Evolutionary conservation across 2,329 filamentous ascomycete species (phyloP), one percentile per base, ranked within the genome.

Genomic region (Aschersonia sp.): DNA sequence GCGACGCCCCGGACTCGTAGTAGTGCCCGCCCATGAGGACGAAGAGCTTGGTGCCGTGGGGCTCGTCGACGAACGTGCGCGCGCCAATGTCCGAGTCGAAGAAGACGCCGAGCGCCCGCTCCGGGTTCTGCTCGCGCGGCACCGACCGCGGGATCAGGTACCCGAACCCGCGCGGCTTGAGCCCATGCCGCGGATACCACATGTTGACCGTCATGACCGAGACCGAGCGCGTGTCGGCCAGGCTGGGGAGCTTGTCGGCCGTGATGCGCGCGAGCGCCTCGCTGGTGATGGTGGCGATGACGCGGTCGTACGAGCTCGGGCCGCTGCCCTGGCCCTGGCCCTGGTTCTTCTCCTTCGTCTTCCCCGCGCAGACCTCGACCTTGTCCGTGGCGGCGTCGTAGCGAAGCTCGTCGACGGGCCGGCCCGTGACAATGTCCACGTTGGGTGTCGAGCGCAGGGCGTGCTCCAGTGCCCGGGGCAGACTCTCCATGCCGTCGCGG

Each of bases 1-100:
- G 46, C 2, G 51, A 56, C 43, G 53, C 54, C 53, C 56, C 57
- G 43, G 53, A 79, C 49, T 69, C 74, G 60, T 87, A 97, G 76
- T 86, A 87, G 66, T 95, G 88, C 1, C 92, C 92, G 50, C 92
- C 92, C 48, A 98, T 70, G 80, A 98, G 94, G 55, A 97, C 85
- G 12, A 90, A 95, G 47, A 97, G 66, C 62, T 94, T 95, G 11
- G 87, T 94, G 30, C 86, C 87, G 37, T 54, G 53, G n/a, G 63
- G 63, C 51, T 65, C 63, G 59, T 83, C 77, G 55, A 76, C 71
- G 14, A 73, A 45, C 14, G 41, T 74, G 45, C 64, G 57, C 42
- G 55, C 52, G 47, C 59, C 52, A 32, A 67, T 74, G 52, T 87
- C 80, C 2, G 81, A 86, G 64, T 95, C 88, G 63, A 97, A 97